Base-by-base conservation (phyloP, 2,329 filamentous ascomycete species). In the Cladophialophora bantiana region DNA sequence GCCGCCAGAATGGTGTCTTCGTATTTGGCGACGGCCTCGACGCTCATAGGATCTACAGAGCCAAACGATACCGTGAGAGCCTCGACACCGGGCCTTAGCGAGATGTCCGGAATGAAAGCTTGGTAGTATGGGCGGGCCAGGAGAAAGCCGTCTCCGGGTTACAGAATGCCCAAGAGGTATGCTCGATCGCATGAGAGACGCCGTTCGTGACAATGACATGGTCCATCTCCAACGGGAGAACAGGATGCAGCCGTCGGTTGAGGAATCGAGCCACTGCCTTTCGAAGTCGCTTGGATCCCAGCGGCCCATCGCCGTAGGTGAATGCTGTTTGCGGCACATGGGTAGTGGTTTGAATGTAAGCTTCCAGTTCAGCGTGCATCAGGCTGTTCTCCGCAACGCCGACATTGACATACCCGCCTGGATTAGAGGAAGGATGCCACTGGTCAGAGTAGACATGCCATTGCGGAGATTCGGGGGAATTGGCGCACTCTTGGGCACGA, bases 341-440 rank as follows among this genome's bases (percentile, higher is more conserved):
- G 6, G 81, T 70, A 53, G 80, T 79, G 2, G 71, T 69, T 70
- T 83, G 80, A 35, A 81, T 75, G 65, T 81, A 82, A 20, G 79
- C 71, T 1, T 78, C 73, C 2, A 86, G 77, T 2, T 77, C 71
- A 18, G 78, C 71, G 63, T 85, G 83, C 83, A 86, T 84, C 50
- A 86, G 78, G 0, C 75, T 74, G 71, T 86, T 86, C 72, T 86
- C 84, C 5, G 84, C 84, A 1, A 86, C 77, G 0, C 83, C 84
- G 0, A 86, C 77, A 65, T 80, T 84, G 36, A 85, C 75, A 66
- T 81, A 84, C 32, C 84, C 84, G 13, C 74, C 69, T 0, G 79
- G 77, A 63, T 83, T 72, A 34, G 83, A 83, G 13, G 75, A 70
- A 0, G 79, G 77, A 61, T 83, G 70, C 77, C 79, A 86, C 5